These are phyloP conservation scores for Sphaerostilbella broomeana DNA, from an alignment of 2,329 filamentous ascomycete genomes.

Conservation along the genomic window DNA sequence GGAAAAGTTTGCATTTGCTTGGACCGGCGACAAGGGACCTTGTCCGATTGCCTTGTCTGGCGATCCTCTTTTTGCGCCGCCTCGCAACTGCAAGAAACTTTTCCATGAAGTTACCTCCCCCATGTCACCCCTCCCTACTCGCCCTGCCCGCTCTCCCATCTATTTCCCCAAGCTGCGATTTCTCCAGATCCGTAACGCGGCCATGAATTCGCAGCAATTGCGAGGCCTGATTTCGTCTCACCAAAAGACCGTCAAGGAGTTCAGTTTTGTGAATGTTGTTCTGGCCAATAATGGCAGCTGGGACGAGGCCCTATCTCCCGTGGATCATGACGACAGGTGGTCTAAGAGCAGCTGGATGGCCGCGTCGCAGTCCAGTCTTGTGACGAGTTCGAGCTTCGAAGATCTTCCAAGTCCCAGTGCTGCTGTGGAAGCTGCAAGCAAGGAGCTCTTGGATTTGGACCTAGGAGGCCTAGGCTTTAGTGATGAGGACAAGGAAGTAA, in stretches of 20 bases:
- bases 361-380: constrained; percentile 27
- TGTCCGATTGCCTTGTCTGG: constrained; percentile 63
- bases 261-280: constrained; percentile 71
- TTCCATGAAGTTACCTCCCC: constrained; percentile 59
- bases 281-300: constrained; percentile 64
- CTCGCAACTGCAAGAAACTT: constrained; percentile 48
- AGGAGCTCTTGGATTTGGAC: constrained; percentile 38
- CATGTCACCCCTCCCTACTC: constrained; percentile 55
- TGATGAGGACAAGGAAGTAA: constrained; percentile 26
- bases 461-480: constrained; percentile 34
- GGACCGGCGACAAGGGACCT: constrained; percentile 68
- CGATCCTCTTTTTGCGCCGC: constrained; percentile 62
- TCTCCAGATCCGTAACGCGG: constrained; percentile 65
- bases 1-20: constrained; percentile 68
- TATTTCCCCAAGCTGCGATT: constrained; percentile 61
- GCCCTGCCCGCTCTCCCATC: constrained; percentile 48
- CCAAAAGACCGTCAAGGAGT: constrained; percentile 62
- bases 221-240: constrained; percentile 62
- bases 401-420: constrained; percentile 44
- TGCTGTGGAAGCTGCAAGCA: constrained; percentile 47
- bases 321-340: constrained; percentile 43
- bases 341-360: constrained; percentile 24
- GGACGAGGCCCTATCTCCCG: constrained; percentile 73
- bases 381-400: constrained; percentile 29
- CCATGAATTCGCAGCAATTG: constrained; percentile 66